These are phyloP conservation scores for Colletotrichum salicis DNA, from an alignment of 2,329 filamentous ascomycete genomes.

Conservation along the genomic window DNA sequence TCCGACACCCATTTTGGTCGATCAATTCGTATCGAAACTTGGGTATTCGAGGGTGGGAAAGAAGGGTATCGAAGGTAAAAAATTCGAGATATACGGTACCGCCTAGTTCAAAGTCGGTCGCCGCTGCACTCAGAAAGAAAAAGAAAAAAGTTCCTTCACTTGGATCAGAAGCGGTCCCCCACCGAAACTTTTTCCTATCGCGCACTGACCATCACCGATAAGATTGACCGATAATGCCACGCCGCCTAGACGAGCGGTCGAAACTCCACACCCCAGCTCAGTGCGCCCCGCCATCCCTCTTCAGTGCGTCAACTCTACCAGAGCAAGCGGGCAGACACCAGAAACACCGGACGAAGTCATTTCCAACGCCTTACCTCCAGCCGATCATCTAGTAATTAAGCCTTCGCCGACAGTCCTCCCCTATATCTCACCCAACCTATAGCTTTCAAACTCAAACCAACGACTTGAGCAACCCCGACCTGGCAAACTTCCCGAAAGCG, in stretches of 20 bases:
- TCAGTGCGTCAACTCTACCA: slow-evolving; percentile 11
- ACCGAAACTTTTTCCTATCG: slow-evolving; percentile 52
- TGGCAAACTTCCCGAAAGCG: background rate
- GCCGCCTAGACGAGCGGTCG: slow-evolving; percentile 21
- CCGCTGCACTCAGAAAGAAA: slow-evolving; percentile 16
- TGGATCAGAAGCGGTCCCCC: slow-evolving; percentile 41
- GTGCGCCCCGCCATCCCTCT: slow-evolving; percentile 31
- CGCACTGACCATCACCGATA: slow-evolving; percentile 25
- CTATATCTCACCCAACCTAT: background rate
- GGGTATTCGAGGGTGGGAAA: slow-evolving; percentile 29
- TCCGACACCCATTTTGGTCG: slow-evolving; percentile 80
- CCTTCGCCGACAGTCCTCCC: background rate
- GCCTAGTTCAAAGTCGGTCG: slow-evolving; percentile 11
- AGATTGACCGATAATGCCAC: slow-evolving; percentile 31
- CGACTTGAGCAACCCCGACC: background rate
- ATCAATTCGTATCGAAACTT: slow-evolving; percentile 33
- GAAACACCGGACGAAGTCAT: slow-evolving; percentile 32
- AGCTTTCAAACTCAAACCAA: background rate
- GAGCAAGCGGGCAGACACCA: slow-evolving; percentile 14
- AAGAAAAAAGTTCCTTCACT: slow-evolving; percentile 34
- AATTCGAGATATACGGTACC: slow-evolving; percentile 20
- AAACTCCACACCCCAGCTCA: slow-evolving; percentile 29
- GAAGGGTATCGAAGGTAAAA: slow-evolving; percentile 22
- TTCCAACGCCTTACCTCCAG: slow-evolving; percentile 1
- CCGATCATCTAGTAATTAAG: background rate